phyloP scores from a whole-genome alignment of 2,329 filamentous ascomycete genomes.

The Aspergillus caelatus region DNA sequence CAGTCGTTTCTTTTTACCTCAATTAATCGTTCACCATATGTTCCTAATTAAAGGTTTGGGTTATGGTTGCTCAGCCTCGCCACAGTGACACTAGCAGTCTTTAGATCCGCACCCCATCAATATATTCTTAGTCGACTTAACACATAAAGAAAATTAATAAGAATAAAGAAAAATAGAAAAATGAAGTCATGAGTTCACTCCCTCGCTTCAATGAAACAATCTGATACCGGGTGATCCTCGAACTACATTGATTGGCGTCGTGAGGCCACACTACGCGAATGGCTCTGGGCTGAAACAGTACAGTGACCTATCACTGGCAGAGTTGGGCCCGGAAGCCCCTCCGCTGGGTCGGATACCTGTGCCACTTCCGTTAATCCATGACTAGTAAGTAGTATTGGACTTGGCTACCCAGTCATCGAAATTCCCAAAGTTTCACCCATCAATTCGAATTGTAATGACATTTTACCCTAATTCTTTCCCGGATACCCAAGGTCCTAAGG shows the following conservation, averaged over 20 bases:
- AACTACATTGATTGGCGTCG: background rate
- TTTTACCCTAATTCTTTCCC: background rate
- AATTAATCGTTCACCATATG: background rate
- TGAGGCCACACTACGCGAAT: slow-evolving; percentile 11
- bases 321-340: slow-evolving; percentile 10
- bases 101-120: slow-evolving; percentile 3
- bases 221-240: slow-evolving; percentile 1
- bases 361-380: background rate
- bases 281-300: slow-evolving; percentile 11
- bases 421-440: background rate
- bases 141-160: background rate
- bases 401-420: background rate
- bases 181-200: slow-evolving; percentile 1
- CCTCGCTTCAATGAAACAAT: slow-evolving; percentile 9
- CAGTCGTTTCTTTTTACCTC: background rate
- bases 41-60: background rate
- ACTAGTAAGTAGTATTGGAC: background rate
- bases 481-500: background rate
- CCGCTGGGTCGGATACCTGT: slow-evolving; percentile 4
- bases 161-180: background rate
- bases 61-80: slow-evolving; percentile 2
- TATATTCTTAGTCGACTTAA: background rate
- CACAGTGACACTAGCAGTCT: background rate
- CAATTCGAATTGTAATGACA: background rate
- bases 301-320: slow-evolving; percentile 14